Evolutionary conservation across 306 rosid genomes (phyloP), one percentile per base, ranked within the genome.

Genomic region (Parietaria judaica): DNA sequence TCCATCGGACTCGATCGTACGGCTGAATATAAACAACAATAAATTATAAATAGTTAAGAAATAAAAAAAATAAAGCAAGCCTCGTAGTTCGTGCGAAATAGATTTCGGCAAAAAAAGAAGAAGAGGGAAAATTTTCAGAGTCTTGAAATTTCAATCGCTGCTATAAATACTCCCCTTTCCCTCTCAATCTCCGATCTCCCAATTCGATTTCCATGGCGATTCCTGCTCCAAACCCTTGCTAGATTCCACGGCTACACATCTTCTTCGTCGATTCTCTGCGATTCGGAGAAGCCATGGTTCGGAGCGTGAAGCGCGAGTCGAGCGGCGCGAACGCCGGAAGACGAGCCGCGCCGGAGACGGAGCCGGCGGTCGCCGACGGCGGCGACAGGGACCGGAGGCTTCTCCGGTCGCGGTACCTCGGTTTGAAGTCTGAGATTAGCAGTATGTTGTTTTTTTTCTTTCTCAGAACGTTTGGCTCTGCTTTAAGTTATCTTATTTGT

Each of bases 351-450:
- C 31, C 45, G 45, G 45, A 41, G 45, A 37, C 43, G 31, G 36
- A 39, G 9, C 31, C 36, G n/a, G 16, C 35, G 14, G 8, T 16
- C 31, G 37, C 54, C 44, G 50, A 69, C 14, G 71, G 37, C 23
- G 43, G 36, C 56, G 51, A 51, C 38, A 41, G 53, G 34, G 72
- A 65, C 59, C 75, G 65, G 6, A 57, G 80, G 61, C 50, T 56
- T 34, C 69, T 75, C 43, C 80, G 80, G 10, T 70, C 76, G 16
- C 80, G 68, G 7, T 75, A 75, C 60, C 68, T 41, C 44, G 70
- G 66, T n/a, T 57, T 75, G 36, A 75, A 70, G 67, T 43, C 61
- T 61, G 16, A 55, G 54, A 71, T 75, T 10, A 55, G 64, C 44
- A 66, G 80, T 75, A 66, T 49, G 5, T 6, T 23, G 6, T 34